Conservation (phyloP, 805 yeast species). For the Cyberlindnera xishuangbannaensis region DNA sequence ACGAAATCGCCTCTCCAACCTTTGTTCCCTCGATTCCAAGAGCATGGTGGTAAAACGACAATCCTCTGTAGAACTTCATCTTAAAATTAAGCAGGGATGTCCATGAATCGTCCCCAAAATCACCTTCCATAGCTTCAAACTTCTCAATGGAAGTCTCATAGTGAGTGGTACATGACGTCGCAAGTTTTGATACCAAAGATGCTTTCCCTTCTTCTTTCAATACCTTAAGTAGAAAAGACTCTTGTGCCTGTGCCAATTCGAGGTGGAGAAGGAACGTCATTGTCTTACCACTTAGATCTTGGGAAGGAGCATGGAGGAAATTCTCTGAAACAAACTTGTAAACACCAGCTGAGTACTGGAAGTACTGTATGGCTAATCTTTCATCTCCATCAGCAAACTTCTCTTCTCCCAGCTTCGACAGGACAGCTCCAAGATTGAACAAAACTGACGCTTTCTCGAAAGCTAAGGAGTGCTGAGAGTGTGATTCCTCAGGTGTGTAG, state of each 20-base stretch:
- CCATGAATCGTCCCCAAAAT: conserved; percentile 47
- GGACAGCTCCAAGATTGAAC: conserved; percentile 67
- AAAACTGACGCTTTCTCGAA: conserved; percentile 85
- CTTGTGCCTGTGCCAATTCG: conserved; percentile 86
- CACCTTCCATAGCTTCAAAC: conserved; percentile 27
- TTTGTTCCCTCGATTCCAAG: conserved; percentile 50
- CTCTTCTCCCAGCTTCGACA: conserved; percentile 45
- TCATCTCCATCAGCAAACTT: conserved; percentile 35
- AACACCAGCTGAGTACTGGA: conserved; percentile 77
- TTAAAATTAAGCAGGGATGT: conserved; percentile 45
- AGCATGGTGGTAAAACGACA: conserved; percentile 58
- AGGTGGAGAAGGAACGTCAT: conserved; percentile 57
- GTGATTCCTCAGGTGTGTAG: conserved; percentile 40
- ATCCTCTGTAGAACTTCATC: conserved; percentile 46
- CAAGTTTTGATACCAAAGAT: conserved; percentile 64
- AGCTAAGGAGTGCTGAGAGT: conserved; percentile 73
- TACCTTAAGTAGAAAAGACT: conserved; percentile 65
- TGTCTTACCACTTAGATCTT: conserved; percentile 66
- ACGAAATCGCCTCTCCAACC: conserved; percentile 74
- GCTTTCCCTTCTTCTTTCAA: conserved; percentile 38
- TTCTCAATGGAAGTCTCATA: conserved; percentile 45
- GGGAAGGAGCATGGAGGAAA: conserved; percentile 83
- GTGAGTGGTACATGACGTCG: conserved; percentile 52
- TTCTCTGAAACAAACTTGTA: conserved; percentile 67
- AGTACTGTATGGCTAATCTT: conserved; percentile 53